Percentiles rank a stretch among this genome's conserved stretches.
Conservation (phyloP, 345 rosid species). For the Leavenworthia alabamica region DNA sequence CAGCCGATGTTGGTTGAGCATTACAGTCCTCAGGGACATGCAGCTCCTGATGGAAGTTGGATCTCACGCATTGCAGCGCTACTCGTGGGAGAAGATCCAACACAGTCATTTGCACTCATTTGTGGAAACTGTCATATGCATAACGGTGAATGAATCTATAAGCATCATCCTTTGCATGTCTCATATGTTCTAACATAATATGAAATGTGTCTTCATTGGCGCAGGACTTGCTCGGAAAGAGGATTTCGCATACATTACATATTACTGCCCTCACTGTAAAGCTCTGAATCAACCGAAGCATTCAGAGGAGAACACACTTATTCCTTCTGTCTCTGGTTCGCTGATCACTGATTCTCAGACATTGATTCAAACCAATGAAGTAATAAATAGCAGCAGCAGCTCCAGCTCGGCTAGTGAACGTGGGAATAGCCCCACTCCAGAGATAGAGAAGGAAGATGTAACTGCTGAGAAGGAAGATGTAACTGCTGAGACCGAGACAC, state of each 20-base stretch:
- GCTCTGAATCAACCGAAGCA: slow-evolving; percentile 70
- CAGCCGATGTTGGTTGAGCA: slow-evolving; percentile 60
- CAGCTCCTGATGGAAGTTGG: slow-evolving; percentile 68
- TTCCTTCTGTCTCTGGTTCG: slow-evolving; percentile 26
- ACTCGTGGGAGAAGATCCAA: slow-evolving; percentile 94
- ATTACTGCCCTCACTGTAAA: slow-evolving; percentile 85
- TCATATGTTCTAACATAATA: not conserved
- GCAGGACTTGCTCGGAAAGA: slow-evolving; percentile 86
- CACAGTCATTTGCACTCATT: slow-evolving; percentile 86
- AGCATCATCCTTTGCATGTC: not conserved
- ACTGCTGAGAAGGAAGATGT: slow-evolving; percentile 14
- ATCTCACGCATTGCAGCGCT: slow-evolving; percentile 84
- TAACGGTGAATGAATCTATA: slow-evolving; percentile 56
- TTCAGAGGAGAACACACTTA: slow-evolving; percentile 30
- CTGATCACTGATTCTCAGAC: slow-evolving; percentile 29
- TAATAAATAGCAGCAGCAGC: slow-evolving; percentile 27
- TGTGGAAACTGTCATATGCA: slow-evolving; percentile 95
- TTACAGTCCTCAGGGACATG: slow-evolving; percentile 48
- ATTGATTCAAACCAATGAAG: slow-evolving; percentile 30
- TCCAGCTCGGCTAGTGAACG: slow-evolving; percentile 22
- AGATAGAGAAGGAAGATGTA: slow-evolving; percentile 7
- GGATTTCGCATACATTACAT: slow-evolving; percentile 70
- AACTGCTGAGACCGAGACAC: too few species aligned
- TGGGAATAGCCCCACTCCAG: slow-evolving; percentile 26
- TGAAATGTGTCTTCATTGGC: not conserved